Percentiles rank a stretch among this genome's conserved stretches.
Evolutionary conservation across 2,329 filamentous ascomycete genomes (phyloP).

Genomic region (Aspergillus thermomutatus): DNA sequence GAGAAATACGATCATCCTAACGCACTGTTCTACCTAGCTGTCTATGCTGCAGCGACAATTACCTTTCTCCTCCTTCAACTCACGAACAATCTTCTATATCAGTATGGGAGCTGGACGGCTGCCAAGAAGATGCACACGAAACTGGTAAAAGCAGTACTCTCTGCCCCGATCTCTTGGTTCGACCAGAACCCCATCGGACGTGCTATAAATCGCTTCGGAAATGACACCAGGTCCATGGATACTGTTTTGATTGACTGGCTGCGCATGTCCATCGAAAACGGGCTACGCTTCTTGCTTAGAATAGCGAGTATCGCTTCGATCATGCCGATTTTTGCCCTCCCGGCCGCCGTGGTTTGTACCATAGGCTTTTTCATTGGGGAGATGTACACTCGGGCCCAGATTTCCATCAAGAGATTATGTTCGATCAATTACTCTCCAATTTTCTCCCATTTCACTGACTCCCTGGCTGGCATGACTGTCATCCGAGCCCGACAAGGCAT

Average conservation of each 20-base stretch:
- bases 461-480: constrained; percentile 48
- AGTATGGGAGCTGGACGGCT: constrained; percentile 57
- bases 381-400: constrained; percentile 51
- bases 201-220: constrained; percentile 47
- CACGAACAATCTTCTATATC: constrained; percentile 40
- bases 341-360: constrained; percentile 45
- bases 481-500: constrained; percentile 53
- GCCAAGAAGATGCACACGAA: constrained; percentile 52
- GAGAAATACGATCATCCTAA: constrained; percentile 15
- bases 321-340: constrained; percentile 52
- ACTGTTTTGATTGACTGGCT: constrained; percentile 45
- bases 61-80: constrained; percentile 25
- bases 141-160: constrained; percentile 52
- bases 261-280: constrained; percentile 34
- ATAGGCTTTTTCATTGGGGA: constrained; percentile 49
- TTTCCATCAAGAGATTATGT: constrained; percentile 46
- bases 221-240: constrained; percentile 58
- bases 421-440: constrained; percentile 53
- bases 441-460: constrained; percentile 57
- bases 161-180: constrained; percentile 57
- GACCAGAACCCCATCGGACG: constrained; percentile 53
- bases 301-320: constrained; percentile 50
- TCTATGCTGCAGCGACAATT: constrained; percentile 50
- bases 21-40: constrained; percentile 48
- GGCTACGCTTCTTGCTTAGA: constrained; percentile 45